A percentile compares a stretch with the other conserved stretches of the same genome.
phyloP scores from a whole-genome alignment of 2,329 filamentous ascomycete genomes.

The Cryphonectria nitschkei region DNA sequence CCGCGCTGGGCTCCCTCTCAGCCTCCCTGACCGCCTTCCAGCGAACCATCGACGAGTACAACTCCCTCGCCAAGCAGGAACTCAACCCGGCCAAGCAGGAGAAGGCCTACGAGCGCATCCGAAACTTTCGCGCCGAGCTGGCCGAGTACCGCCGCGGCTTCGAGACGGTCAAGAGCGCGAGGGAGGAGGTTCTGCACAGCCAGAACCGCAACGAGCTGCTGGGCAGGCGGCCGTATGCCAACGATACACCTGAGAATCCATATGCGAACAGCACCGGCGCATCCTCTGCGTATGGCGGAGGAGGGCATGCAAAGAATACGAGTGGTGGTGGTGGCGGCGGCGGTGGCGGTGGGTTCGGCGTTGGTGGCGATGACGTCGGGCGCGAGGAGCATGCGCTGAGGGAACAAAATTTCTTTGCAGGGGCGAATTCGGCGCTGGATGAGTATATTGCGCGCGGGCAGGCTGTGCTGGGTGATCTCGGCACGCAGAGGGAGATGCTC shows the following conservation, averaged over 20 bases:
- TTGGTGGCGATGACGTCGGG: slow-evolving; percentile 64
- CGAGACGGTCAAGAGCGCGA: slow-evolving; percentile 73
- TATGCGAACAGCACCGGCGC: slow-evolving; percentile 64
- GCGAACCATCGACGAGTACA: slow-evolving; percentile 92
- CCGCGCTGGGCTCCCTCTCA: slow-evolving; percentile 66
- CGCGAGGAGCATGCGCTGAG: slow-evolving; percentile 83
- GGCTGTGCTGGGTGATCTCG: slow-evolving; percentile 85
- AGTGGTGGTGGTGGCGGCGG: slow-evolving; percentile 43
- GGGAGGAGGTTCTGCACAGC: slow-evolving; percentile 72
- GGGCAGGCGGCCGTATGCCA: slow-evolving; percentile 82
- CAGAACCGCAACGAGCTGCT: slow-evolving; percentile 79
- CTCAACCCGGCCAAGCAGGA: slow-evolving; percentile 89
- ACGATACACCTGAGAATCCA: slow-evolving; percentile 83
- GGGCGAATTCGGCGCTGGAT: slow-evolving; percentile 83
- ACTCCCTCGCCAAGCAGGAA: slow-evolving; percentile 81
- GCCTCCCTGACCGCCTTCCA: slow-evolving; percentile 74
- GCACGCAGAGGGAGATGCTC: slow-evolving; percentile 88
- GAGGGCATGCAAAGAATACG: slow-evolving; percentile 46
- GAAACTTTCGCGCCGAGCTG: slow-evolving; percentile 83
- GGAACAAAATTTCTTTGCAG: slow-evolving; percentile 85
- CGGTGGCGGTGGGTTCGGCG: slow-evolving; percentile 42
- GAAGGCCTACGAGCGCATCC: slow-evolving; percentile 83
- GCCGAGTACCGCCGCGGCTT: slow-evolving; percentile 78
- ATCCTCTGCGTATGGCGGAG: slow-evolving; percentile 31
- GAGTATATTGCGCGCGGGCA: slow-evolving; percentile 92